A percentile compares a stretch with the other conserved stretches of the same genome.
Conservation (phyloP, 2,329 filamentous ascomycete species). For the Colletotrichum filicis region DNA sequence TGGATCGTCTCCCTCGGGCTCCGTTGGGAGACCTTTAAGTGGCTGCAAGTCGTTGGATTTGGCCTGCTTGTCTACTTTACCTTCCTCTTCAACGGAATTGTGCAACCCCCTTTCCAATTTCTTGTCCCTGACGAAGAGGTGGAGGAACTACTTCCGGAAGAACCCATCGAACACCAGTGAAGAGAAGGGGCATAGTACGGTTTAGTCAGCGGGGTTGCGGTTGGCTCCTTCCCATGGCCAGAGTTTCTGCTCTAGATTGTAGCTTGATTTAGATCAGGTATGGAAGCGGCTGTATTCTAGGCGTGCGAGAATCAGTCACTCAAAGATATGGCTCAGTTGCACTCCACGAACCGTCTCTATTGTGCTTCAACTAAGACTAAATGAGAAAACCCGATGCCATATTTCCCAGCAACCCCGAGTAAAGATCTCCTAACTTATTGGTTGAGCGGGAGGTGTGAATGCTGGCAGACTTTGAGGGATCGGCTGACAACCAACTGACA, state of each 20-base stretch:
- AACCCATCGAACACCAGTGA: slow-evolving; percentile 78
- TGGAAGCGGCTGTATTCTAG: neutral
- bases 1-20: slow-evolving; percentile 94
- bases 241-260: neutral
- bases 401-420: neutral
- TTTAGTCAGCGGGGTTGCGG: neutral
- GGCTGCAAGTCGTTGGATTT: slow-evolving; percentile 92
- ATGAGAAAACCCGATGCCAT: neutral
- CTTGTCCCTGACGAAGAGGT: slow-evolving; percentile 67
- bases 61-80: slow-evolving; percentile 93
- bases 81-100: slow-evolving; percentile 94
- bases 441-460: neutral
- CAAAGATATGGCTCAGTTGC: neutral
- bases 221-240: neutral
- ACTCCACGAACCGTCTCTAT: neutral
- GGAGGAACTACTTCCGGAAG: slow-evolving; percentile 79
- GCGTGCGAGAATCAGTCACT: neutral
- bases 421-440: neutral
- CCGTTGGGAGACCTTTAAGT: slow-evolving; percentile 98
- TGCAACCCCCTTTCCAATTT: slow-evolving; percentile 81
- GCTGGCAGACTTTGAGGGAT: neutral
- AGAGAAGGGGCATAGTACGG: neutral
- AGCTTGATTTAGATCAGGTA: neutral
- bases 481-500: neutral
- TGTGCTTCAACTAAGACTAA: neutral